Evolutionary conservation across 1,284 basidiomycete species (phyloP), one percentile per base, ranked within the genome.

Genomic region (Wolfiporia cocos): DNA sequence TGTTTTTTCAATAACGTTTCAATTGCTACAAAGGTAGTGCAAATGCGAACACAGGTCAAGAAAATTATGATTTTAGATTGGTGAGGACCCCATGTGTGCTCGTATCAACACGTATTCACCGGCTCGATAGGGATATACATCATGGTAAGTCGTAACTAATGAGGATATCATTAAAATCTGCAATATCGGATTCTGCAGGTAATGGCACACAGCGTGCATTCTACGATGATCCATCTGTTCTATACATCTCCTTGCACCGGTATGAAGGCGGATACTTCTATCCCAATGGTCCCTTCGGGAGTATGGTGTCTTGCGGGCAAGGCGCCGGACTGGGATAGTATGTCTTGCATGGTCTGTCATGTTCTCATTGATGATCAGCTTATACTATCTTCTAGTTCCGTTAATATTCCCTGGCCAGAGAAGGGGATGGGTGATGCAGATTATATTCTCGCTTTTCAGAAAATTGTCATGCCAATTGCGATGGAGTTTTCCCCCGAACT

Each of bases 1-100:
- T 99, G 96, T 65, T 94, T 99, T 69, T 97, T 92, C 70, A 99
- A 99, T 65, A 99, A 99, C 55, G 94, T 96, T 17, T 88, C 95
- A 1, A 87, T 99, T 5, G 94, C 94, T 1, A 78, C 90, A 34
- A 81, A 76, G 61, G 93, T 87, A 26, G 77, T 83, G 22, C 89
- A 86, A 55, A 70, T 83, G 46, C 57, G 73, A 33, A 86, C 86
- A 0, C 59, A 76, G 2, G 67, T 86, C 41, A 87, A 82, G 59
- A 89, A 79, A 56, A 81, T 99, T 12, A 60, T 99, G 52, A 97
- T 99, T 55, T 67, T 99, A 12, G 95, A 99, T 59, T 99, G 96
- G 95, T 94, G 58, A 57, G 85, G 66, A 23, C n/a, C n/a, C n/a
- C n/a, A n/a, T 34, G 42, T 38, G 29, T 21, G 42, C 23, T 34